phyloP scores from a whole-genome alignment of 768 basidiomycete species.

The Kwoniella sp. region DNA sequence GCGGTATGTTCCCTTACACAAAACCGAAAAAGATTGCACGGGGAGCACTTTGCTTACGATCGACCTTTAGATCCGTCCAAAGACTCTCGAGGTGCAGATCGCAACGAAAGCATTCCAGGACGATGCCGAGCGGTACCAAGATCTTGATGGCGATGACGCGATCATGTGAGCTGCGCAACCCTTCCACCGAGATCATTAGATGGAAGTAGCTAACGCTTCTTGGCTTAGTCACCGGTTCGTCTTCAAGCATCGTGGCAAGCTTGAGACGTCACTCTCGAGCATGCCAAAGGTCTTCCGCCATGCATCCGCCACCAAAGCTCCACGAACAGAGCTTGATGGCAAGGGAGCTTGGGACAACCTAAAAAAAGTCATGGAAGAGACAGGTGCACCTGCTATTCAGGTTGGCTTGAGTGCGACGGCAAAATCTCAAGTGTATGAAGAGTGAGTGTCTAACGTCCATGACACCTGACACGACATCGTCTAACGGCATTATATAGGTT shows the following conservation, averaged over 20 bases:
- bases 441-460: conserved; percentile 31
- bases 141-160: conserved; percentile 41
- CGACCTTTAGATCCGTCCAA: conserved; percentile 35
- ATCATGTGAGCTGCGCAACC: conserved; percentile 31
- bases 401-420: conserved; percentile 28
- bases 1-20: conserved; percentile 35
- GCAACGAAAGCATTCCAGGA: conserved; percentile 33
- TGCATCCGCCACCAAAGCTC: conserved; percentile 2
- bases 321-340: conserved; percentile 36
- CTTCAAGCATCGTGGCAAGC: conserved; percentile 31
- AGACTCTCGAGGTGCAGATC: conserved; percentile 28
- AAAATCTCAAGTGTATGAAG: conserved; percentile 40
- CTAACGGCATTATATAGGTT: conserved; percentile 21
- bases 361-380: conserved; percentile 29
- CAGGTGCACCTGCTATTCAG: conserved; percentile 32
- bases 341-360: conserved; percentile 27
- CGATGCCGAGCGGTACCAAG: conserved; percentile 34
- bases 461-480: not conserved
- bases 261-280: conserved; percentile 23
- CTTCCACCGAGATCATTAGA: not conserved
- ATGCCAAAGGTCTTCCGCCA: conserved; percentile 28
- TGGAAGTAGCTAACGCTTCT: not conserved
- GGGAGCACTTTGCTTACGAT: not conserved
- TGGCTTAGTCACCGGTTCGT: conserved; percentile 38
- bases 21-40: not conserved